Evolutionary conservation across 768 basidiomycete genomes (phyloP), one percentile per base, ranked within the genome.

Genomic region (Pleurotus ostreatus): DNA sequence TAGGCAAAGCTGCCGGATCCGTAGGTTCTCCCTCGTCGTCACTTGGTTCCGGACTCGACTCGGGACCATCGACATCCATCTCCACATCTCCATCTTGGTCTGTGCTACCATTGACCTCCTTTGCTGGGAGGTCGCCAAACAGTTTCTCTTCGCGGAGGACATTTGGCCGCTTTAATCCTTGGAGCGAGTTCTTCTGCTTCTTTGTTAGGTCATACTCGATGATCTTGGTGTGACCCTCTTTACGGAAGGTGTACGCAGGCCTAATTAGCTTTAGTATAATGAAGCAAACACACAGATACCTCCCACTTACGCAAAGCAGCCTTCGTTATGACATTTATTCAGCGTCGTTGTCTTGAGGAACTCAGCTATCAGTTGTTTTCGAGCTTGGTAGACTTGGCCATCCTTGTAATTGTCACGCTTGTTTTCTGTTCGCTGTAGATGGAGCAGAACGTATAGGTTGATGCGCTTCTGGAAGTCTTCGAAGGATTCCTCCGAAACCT

Each of bases 141-240:
- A 15, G 72, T 60, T 63, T 77, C 66, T 83, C 81, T 57, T 74
- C 73, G 47, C 78, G 71, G 46, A 96, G 76, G 13, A 97, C 89
- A 67, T 95, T 79, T 12, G 88, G 90, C n/a, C 92, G 83, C 61
- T 75, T 83, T 55, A 86, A 67, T 11, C 79, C 74, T 8, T 81
- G 53, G 1, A 46, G 47, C 1, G 47, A 37, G 4, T 69, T 78
- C 70, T 91, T 94, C 68, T 93, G 86, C 70, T 94, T 96, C 2
- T 69, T 49, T 5, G 91, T 77, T 30, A 98, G 79, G 63, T 95
- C 94, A 65, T 92, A 92, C 73, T 98, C 94, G 66, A 98, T 88
- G 55, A 99, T 81, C 73, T 98, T 98, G 49, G 89, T 92, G 69
- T 90, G 79, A 0, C 92, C 93, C 66, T 99, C 97, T 70, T 93